Evolutionary conservation across 305 asterid genomes (phyloP), one percentile per base, ranked within the genome.

Genomic region (Fraxinus baroniana): DNA sequence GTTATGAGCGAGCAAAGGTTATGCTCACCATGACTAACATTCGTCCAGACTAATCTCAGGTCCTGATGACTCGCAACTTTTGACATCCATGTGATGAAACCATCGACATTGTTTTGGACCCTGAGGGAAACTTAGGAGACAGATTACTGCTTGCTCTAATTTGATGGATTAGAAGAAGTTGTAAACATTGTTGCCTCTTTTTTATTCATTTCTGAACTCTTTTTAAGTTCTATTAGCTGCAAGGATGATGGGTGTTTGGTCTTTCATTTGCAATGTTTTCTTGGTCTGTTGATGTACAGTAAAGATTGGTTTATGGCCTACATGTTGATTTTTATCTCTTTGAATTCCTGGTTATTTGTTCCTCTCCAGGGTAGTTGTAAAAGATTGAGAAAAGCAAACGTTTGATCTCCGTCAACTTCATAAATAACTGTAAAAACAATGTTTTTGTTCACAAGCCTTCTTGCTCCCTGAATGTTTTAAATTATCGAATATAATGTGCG

Each of bases 1-100:
- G 93, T 92, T 92, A 86, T 85, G 93, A 90, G 94, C 49, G 85
- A 84, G 91, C 77, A 7, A 28, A 75, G 75, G 52, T 74, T 74
- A 80, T 78, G 87, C 90, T 87, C 78, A 82, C 92, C 71, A 55
- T 92, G 96, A 91, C 93, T 85, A 86, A 87, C 93, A 86, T 83
- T 66, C 76, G 82, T 78, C 85, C 62, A 28, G 85, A 80, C 80
- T 24, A 78, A 88, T 76, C 85, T 79, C 81, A 66, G 64, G 86
- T 80, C 81, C 64, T 10, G 39, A 55, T n/a, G 39, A 36, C 83
- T 7, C 60, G 70, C 30, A 18, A 70, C 20, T 4, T 28, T 72
- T 26, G 35, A 32, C 18, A 32, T 79, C 84, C 36, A 28, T 24
- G 82, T 78, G 76, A 79, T 70, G 52, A 52, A 60, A n/a, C 44